Conservation (phyloP, 2,329 filamentous ascomycete species). For the Fusarium sp. region DNA sequence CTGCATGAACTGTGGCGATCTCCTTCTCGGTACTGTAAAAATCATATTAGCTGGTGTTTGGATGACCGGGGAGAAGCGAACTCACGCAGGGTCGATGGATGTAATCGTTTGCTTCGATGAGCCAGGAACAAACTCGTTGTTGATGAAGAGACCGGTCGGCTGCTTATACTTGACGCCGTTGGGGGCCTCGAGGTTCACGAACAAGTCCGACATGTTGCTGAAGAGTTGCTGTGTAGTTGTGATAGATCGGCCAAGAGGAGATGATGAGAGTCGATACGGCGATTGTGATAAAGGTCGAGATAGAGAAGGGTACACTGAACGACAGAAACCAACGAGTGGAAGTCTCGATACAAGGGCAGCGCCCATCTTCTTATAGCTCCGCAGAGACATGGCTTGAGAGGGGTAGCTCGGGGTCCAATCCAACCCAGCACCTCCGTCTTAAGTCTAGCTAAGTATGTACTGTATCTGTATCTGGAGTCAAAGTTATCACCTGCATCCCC, state of each 20-base stretch:
- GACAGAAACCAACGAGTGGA: background rate
- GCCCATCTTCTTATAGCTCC: constrained; percentile 36
- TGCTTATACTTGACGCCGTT: constrained; percentile 79
- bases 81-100: constrained; percentile 45
- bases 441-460: constrained; percentile 2
- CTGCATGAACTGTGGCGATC: constrained; percentile 44
- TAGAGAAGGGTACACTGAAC: constrained; percentile 1
- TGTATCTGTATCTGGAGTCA: background rate
- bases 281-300: constrained; percentile 2
- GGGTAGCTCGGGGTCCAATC: constrained; percentile 15
- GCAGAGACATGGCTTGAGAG: constrained; percentile 17
- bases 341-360: constrained; percentile 21
- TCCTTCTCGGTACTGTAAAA: constrained; percentile 41
- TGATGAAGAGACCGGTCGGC: constrained; percentile 82
- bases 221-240: constrained; percentile 18
- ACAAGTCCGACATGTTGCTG: constrained; percentile 38
- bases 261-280: constrained; percentile 15
- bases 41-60: background rate
- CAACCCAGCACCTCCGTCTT: background rate
- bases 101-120: constrained; percentile 40
- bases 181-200: constrained; percentile 74
- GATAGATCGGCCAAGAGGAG: constrained; percentile 8
- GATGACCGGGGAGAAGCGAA: background rate
- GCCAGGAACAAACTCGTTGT: constrained; percentile 77
- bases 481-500: constrained; percentile 23